Evolutionary conservation across 2,329 filamentous ascomycete genomes (phyloP), one percentile per base, ranked within the genome.

Genomic region (Trichophyton simii): DNA sequence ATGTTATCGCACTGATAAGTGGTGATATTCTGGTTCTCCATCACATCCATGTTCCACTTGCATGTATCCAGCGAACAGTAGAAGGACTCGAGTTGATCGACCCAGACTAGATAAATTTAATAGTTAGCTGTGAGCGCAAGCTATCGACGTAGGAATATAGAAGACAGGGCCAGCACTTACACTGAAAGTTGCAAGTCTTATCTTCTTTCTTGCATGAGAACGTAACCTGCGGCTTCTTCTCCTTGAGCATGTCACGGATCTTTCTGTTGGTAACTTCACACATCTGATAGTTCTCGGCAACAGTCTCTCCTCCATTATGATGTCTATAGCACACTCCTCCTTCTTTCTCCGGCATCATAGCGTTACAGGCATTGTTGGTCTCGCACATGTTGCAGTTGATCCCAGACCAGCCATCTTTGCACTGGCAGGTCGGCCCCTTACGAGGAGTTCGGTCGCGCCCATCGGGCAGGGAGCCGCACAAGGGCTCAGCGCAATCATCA

Each of bases 381-480:
- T 87, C 85, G 76, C 94, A 99, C 61, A 99, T 89, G 69, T 94
- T 99, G 83, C 94, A 99, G 79, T 99, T 99, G 77, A 99, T 92
- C 65, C 94, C 94, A 46, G 83, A 83, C 94, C 94, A 99, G 61
- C 94, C 94, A 42, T 95, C 88, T 70, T 91, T 87, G 74, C 94
- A 99, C 48, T 90, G 78, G 76, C 94, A 99, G 46, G 80, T 78
- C 62, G 85, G 80, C 65, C 83, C 85, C 59, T 84, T 78, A 70
- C 94, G 84, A 71, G 89, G 86, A 22, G 86, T 83, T 67, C 94
- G 83, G 68, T 97, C 85, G 67, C 82, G 82, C 65, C 91, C 91
- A 68, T 90, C 87, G 44, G 88, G 84, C 46, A 96, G 80, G 42
- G 91, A 94, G 62, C 92, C 94, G 71, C 94, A 99, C 5, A 96